Evolutionary conservation across 2,329 filamentous ascomycete species (phyloP).

Genomic region (Aspergillus luchuensis): DNA sequence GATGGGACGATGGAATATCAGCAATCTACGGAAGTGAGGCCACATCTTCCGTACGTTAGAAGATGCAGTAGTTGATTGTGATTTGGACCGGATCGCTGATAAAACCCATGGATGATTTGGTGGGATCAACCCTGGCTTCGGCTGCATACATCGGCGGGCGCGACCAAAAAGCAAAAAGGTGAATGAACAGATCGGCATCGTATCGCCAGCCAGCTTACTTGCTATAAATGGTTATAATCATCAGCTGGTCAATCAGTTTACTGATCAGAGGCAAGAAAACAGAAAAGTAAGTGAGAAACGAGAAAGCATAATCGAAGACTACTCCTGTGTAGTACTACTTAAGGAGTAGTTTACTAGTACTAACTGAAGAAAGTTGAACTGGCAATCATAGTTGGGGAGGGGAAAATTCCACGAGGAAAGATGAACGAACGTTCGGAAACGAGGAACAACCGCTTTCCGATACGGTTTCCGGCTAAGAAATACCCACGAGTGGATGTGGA

Average conservation of each 20-base stretch:
- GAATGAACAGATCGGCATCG: not conserved
- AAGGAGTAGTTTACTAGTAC: not conserved
- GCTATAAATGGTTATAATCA: not conserved
- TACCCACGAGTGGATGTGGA: not conserved
- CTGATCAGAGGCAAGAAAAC: not conserved
- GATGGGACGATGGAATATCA: not conserved
- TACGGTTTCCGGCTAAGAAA: not conserved
- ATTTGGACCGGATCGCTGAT: not conserved
- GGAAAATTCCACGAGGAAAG: not conserved
- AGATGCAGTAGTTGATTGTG: not conserved
- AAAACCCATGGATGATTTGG: not conserved
- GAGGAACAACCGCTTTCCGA: not conserved
- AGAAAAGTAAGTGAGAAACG: not conserved
- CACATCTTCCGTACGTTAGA: not conserved
- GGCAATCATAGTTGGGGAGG: not conserved
- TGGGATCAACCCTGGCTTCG: not conserved
- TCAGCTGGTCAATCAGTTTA: not conserved
- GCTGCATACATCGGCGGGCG: slow-evolving; percentile 3
- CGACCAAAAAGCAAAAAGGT: not conserved
- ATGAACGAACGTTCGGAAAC: not conserved
- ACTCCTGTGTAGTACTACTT: too few relatives aligned
- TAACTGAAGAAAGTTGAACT: not conserved
- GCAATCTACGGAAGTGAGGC: not conserved
- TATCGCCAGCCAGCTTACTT: too few relatives aligned
- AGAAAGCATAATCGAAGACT: too few relatives aligned